Percentiles rank a stretch among this genome's conserved stretches.
Conservation (phyloP, 495 filamentous ascomycete genomes). For the Tuber microsphaerosporum region DNA sequence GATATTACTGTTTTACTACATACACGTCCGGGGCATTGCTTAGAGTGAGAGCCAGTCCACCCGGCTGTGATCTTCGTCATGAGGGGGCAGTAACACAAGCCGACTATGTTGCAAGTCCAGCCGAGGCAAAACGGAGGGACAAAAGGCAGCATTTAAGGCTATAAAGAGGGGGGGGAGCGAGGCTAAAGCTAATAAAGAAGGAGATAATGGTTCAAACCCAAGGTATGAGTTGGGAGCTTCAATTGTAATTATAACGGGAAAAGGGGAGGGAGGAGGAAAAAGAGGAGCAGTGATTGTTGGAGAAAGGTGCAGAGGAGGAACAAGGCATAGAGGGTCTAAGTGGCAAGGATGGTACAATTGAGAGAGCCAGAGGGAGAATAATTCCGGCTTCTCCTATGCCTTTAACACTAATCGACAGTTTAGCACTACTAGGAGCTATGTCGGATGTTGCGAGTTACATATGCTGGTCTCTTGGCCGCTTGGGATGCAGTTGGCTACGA, state of each 20-base stretch:
- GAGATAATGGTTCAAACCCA: background rate
- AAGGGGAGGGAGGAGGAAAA: no score
- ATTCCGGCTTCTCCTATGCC: background rate
- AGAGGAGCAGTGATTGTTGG: background rate
- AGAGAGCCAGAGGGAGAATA: background rate
- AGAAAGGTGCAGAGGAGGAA: background rate
- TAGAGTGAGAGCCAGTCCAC: background rate
- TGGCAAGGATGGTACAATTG: no score
- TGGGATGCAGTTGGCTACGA: background rate
- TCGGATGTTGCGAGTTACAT: background rate
- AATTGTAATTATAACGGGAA: background rate
- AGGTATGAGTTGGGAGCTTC: background rate
- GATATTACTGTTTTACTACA: background rate
- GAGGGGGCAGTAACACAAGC: background rate
- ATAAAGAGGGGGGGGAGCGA: background rate
- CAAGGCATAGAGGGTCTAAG: background rate
- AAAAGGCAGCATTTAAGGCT: background rate
- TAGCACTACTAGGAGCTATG: background rate
- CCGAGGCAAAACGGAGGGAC: background rate
- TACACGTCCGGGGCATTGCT: background rate
- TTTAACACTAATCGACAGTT: background rate
- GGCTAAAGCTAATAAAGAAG: background rate
- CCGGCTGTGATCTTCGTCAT: background rate
- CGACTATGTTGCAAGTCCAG: background rate
- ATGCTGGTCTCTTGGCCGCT: background rate